Base-by-base conservation (phyloP, 1,284 basidiomycete species). In the Dichomitus squalens region DNA sequence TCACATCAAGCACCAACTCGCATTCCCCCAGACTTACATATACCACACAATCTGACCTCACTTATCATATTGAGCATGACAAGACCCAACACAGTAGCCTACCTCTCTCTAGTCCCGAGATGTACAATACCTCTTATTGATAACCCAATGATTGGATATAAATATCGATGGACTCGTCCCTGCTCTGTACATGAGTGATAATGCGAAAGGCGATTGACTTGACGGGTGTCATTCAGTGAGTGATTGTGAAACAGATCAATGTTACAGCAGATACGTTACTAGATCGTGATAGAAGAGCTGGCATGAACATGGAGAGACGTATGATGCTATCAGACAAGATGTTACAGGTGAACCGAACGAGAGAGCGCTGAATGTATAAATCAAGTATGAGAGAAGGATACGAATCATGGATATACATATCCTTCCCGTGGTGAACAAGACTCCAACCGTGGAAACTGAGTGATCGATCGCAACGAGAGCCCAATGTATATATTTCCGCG, bases 211-310 rank as follows among this genome's bases (percentile, higher is more conserved):
- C 14, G 23, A 5, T 27, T 16, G 7, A 25, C 25, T 25, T 27
- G n/a, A n/a, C 1, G 21, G 25, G 21, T 23, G 12, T 7, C 40
- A 25, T 14, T 7, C 12, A 9, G 31, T 31, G 20, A 25, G 29
- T 33, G 8, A 9, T 33, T 7, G 12, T 27, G 29, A 27, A 31
- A 41, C 21, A 51, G 27, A 51, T 27, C 20, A 29, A 33, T 34
- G 31, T 18, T 52, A 52, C 50, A 52, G 50, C 40, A 43, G 36
- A 16, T 34, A 43, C 20, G 49, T 43, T 33, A 52, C 50, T 52
- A 52, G 50, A 18, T 43, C 50, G 20, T 35, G 50, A 16, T 43
- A 43, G 40, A 18, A 39, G 34, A 18, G 38, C 35, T 7, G 48
- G 34, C 11, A 21, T 25, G 41, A 43, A 21, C 6, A 33, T 33